Evolutionary conservation across 2,329 filamentous ascomycete species (phyloP).

Genomic region (Colletotrichum sp.): DNA sequence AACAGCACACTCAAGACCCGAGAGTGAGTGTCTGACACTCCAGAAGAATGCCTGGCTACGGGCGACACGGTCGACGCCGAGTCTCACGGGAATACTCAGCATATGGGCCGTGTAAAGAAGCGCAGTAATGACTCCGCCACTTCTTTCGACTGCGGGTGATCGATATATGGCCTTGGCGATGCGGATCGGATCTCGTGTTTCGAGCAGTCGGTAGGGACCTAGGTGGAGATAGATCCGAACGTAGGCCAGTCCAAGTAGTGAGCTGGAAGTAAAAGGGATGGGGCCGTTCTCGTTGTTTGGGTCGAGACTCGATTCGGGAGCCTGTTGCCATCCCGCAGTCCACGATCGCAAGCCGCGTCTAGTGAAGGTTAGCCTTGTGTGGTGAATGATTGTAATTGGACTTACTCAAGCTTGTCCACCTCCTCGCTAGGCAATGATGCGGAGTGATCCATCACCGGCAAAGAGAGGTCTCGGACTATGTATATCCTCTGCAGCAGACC

Average conservation of each 20-base stretch:
- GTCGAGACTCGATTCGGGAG: constrained; percentile 41
- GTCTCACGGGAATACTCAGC: constrained; percentile 58
- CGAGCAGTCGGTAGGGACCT: constrained; percentile 45
- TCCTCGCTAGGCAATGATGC: constrained; percentile 37
- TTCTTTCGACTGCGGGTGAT: constrained; percentile 47
- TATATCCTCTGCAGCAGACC: constrained; percentile 41
- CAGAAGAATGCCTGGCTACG: constrained; percentile 61
- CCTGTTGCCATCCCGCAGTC: constrained; percentile 43
- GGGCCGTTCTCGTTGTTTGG: constrained; percentile 45
- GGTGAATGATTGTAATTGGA: not conserved
- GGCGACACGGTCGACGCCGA: constrained; percentile 59
- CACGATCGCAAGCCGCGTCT: constrained; percentile 39
- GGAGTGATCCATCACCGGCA: constrained; percentile 35
- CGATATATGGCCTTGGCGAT: constrained; percentile 43
- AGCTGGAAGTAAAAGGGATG: constrained; percentile 49
- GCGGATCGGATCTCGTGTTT: constrained; percentile 43
- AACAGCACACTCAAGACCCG: constrained; percentile 58
- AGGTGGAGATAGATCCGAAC: constrained; percentile 50
- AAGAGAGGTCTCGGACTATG: constrained; percentile 39
- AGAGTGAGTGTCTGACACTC: constrained; percentile 61
- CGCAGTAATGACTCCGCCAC: constrained; percentile 52
- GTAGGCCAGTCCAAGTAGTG: constrained; percentile 50
- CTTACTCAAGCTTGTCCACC: constrained; percentile 39
- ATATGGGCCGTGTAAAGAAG: constrained; percentile 59
- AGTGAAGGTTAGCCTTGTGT: not conserved